These are phyloP conservation scores for Toxicodendron radicans DNA, from an alignment of 345 rosid species.

Conservation along the genomic window DNA sequence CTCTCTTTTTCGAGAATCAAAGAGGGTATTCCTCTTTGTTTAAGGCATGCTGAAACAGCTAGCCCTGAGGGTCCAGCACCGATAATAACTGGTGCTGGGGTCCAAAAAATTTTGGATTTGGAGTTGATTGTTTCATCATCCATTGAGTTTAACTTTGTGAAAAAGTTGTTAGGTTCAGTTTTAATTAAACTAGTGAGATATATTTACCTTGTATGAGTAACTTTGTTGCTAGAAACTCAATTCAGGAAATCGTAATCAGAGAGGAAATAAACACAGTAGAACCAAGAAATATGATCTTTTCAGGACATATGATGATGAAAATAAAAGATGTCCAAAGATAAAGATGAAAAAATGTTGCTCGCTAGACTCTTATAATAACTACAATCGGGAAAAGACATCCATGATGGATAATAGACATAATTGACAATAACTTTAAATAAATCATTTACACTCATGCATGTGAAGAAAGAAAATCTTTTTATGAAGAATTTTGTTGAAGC, in stretches of 20 bases:
- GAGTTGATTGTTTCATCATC: slow-evolving; percentile 1
- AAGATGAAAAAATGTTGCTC: background rate
- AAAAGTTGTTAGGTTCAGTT: background rate
- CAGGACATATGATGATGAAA: no score
- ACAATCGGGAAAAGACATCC: background rate
- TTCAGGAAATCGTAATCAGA: no score
- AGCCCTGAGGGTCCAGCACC: slow-evolving; percentile 62
- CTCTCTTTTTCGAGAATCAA: slow-evolving; percentile 50
- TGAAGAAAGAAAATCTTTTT: background rate
- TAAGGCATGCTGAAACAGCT: slow-evolving; percentile 54
- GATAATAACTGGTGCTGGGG: slow-evolving; percentile 41
- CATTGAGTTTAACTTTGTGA: background rate
- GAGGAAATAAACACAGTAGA: no score
- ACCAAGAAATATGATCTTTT: no score
- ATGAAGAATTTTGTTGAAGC: background rate
- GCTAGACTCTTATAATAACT: background rate
- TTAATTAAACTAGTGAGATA: background rate
- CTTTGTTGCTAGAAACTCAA: no score
- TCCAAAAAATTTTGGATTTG: slow-evolving; percentile 26
- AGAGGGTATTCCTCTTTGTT: slow-evolving; percentile 40
- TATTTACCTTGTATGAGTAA: no score
- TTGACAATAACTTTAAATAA: background rate
- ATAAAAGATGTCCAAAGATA: background rate
- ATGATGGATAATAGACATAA: background rate
- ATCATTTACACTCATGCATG: no score